Base-by-base conservation (phyloP, 345 rosid genomes). In the Rubroshorea leprosula region DNA sequence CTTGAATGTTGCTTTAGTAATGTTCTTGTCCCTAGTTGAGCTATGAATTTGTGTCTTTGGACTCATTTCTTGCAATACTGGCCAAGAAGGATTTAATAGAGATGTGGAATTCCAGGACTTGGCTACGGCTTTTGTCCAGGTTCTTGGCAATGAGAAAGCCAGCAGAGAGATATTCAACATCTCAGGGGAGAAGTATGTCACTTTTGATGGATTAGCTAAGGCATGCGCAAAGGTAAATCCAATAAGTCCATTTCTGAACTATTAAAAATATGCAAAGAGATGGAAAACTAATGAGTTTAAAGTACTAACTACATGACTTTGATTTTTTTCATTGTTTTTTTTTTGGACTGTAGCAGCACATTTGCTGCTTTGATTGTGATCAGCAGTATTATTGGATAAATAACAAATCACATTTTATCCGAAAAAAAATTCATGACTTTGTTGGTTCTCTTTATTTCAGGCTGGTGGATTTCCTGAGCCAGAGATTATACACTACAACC, bases 401-500 rank as follows among this genome's bases (percentile, higher is more conserved):
- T n/a, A n/a, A n/a, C n/a, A n/a, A n/a, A n/a, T n/a, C n/a, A n/a
- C n/a, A n/a, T n/a, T n/a, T n/a, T n/a, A n/a, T n/a, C n/a, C n/a
- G n/a, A n/a, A n/a, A n/a, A n/a, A n/a, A 45, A 5, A 48, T 21
- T 17, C 13, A 10, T 21, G 20, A 23, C n/a, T 51, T 51, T 13
- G 53, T 65, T 1, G 13, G 13, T 41, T 24, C 10, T 62, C 35
- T 27, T 67, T 31, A 49, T 51, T 22, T 51, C 73, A 91, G 97
- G 99, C 97, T 54, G 99, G 75, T 57, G 97, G 97, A 35, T 89
- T 89, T 70, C 99, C 99, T 12, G 94, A 87, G 69, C 99, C 99
- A 14, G 91, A 87, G 78, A 70, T 93, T 54, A 71, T 89, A 59
- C 91, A 82, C 72, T 93, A 78, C 70, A 85, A 83, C 70, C 97